Base-by-base conservation (phyloP, 306 rosid genomes). In the Medicago ruthenica region DNA sequence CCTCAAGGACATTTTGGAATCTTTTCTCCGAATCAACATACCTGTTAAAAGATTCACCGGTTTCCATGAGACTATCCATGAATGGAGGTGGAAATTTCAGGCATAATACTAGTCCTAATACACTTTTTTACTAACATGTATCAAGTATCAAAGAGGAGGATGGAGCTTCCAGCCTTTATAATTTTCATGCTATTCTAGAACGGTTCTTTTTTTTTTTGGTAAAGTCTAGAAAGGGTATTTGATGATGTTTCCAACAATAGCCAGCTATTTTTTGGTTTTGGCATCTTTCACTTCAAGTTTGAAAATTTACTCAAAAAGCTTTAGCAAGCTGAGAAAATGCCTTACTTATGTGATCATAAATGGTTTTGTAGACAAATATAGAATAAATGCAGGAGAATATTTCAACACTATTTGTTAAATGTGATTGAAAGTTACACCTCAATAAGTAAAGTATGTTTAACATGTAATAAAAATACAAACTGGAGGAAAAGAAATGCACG, bases 1-100 rank as follows among this genome's bases (percentile, higher is more conserved):
- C 99, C 75, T 95, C 97, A 71, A 92, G 90, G 74, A 90, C 97
- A 87, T 92, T 95, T 79, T 92, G 93, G 82, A 95, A 95, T 79
- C 99, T 92, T 89, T 79, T 95, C 61, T 84, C 99, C 14, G 97
- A 95, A 68, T 95, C 99, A 83, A 84, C 41, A 51, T 95, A 95
- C 71, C 97, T 90, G 86, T 83, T 75, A 18, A 77, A 70, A 82
- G 44, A 74, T 55, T 74, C 73, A 73, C 45, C 3, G 37, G 34
- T 83, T 78, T 57, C 79, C 63, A 70, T 48, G 55, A 77, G 79
- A 77, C 70, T 71, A 57, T 67, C 53, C 62, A 22, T n/a, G 55
- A 70, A 67, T 55, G 62, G 18, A 16, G 37, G 55, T 68, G 42
- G 67, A 20, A 65, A 74, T 73, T 76, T 79, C 71, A 70, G 62